Conservation (phyloP, 2,329 filamentous ascomycete genomes). For the Venturia asperata region DNA sequence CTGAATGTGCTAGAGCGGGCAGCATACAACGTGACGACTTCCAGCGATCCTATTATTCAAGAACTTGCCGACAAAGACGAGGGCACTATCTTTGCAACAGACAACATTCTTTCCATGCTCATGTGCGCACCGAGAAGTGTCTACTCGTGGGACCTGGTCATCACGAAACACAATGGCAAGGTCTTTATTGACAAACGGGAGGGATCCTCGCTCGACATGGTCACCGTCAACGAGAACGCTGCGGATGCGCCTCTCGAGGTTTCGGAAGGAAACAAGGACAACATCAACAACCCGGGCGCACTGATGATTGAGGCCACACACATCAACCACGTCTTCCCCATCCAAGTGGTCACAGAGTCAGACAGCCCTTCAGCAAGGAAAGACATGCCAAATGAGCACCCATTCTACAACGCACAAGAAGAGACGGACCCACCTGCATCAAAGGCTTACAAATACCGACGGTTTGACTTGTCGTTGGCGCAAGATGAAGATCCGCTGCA, state of each 20-base stretch:
- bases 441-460: constrained; percentile 97
- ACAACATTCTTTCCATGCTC: constrained; percentile 96
- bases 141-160: constrained; percentile 97
- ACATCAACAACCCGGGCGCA: constrained; percentile 86
- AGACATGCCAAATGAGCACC: constrained; percentile 81
- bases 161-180: constrained; percentile 88
- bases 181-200: constrained; percentile 99
- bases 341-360: constrained; percentile 86
- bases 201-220: constrained; percentile 88
- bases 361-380: constrained; percentile 59
- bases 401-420: constrained; percentile 92
- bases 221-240: constrained; percentile 98
- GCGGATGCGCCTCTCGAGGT: constrained; percentile 88
- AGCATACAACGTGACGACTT: constrained; percentile 96
- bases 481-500: constrained; percentile 87
- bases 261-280: constrained; percentile 86
- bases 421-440: constrained; percentile 90
- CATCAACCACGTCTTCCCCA: constrained; percentile 99
- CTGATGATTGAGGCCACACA: constrained; percentile 96
- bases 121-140: constrained; percentile 97
- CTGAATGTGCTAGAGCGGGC: constrained; percentile 85
- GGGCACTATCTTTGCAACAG: constrained; percentile 92
- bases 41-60: constrained; percentile 92
- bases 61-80: constrained; percentile 93
- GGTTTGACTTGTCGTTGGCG: constrained; percentile 90